Evolutionary conservation across 2,329 filamentous ascomycete genomes (phyloP), one percentile per base, ranked within the genome.

Genomic region (Fusarium keratoplasticum): DNA sequence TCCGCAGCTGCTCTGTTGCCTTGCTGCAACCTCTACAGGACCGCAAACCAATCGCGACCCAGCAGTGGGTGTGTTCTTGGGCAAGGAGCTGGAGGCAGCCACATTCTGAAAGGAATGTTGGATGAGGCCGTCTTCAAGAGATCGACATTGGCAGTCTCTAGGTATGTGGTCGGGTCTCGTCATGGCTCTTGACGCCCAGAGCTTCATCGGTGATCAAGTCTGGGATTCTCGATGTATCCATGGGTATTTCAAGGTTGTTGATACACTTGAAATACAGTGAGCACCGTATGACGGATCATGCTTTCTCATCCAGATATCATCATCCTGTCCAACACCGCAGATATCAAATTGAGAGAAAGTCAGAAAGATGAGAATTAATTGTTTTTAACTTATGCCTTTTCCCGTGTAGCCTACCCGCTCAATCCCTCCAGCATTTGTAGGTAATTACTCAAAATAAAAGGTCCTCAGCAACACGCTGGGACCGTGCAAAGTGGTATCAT

Each of bases 401-500:
- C 20, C 50, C 27, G 38, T 61, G 16, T 61, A 36, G 29, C 20
- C 35, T 18, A 62, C 27, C 61, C 36, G 42, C 57, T 50, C 9
- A 52, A 61, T 62, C 40, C 35, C 40, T 54, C 31, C 22, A 57
- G 61, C 64, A 59, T 60, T 59, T 62, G 67, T 62, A 47, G 42
- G 8, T 47, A 59, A 59, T 29, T 55, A 59, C 54, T 42, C 59
- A 67, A 47, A 57, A 67, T 69, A 74, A 64, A 77, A 58, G 29
- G 67, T 54, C 57, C 64, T 59, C 67, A 72, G 69, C 66, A 67
- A 71, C 61, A 20, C 66, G 68, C 76, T 68, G 69, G 42, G 66
- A 66, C 68, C 66, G 63, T 67, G 74, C 73, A 79, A 78, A 80
- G 75, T 80, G 78, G 78, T 80, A 80, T 80, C 78, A 79, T 80